Evolutionary conservation across 371 early-diverging fungal genomes (phyloP), one percentile per base, ranked within the genome.

Genomic region (Blastocladiella emersonii): DNA sequence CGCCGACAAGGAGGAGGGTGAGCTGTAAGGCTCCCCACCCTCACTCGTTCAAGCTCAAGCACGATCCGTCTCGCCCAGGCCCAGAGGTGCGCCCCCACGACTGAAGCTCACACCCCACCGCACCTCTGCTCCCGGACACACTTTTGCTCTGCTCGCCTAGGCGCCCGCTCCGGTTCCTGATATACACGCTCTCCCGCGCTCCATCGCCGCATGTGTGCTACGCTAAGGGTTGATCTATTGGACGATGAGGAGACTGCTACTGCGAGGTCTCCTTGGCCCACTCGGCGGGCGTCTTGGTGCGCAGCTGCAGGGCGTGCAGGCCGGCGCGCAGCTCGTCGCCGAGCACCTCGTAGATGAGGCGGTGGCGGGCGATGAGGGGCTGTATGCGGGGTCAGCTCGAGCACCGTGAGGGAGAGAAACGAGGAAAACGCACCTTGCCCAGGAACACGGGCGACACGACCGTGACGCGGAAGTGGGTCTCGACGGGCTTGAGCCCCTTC

Each of bases 381-480:
- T 62, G 32, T 25, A 34, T 15, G 45, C 35, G 45, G 3, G 5
- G 23, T n/a, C 37, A 36, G 12, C 25, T 25, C 17, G 27, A 27
- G 12, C 12, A 61, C 17, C 23, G 30, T 6, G 37, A 39, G 21
- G 25, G 25, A 48, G 21, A 48, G 21, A 48, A n/a, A 21, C n/a
- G 10, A 3, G 5, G n/a, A 56, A 8, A 17, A 12, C 5, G 19
- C n/a, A 62, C 55, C 66, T 71, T 69, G n/a, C 66, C 69, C 34
- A 49, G 45, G 56, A 74, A 74, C 43, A n/a, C 43, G 43, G 64
- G 63, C 34, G 71, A 71, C 0, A 74, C 74, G 3, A 71, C 57
- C 51, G 62, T 63, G 37, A 73, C 61, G 51, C 65, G 37, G 51
- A 74, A 74, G 55, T 74, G 74, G 3, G 73, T 74, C 41, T 74